Evolutionary conservation across 176 grass and related monocot genomes (phyloP).

Genomic region (Triticum monococcum): DNA sequence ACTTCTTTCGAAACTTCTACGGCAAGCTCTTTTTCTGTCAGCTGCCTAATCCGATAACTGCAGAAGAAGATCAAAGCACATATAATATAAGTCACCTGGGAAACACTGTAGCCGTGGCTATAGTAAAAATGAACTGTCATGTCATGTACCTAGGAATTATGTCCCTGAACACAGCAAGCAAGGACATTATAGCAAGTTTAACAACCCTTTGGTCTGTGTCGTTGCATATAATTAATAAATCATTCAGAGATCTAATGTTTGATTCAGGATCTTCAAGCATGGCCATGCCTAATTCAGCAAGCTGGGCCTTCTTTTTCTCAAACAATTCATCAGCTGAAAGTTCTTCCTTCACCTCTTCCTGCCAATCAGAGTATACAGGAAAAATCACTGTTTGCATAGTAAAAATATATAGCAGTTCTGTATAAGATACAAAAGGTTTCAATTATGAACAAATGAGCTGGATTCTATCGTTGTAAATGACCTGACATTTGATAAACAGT

Average conservation of each 20-base stretch:
- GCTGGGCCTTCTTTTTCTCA: conserved; percentile 75
- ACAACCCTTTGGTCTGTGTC: conserved; percentile 75
- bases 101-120: not conserved
- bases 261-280: conserved; percentile 91
- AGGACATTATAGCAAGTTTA: conserved; percentile 83
- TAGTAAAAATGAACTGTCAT: not conserved
- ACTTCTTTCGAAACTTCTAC: conserved; percentile 89
- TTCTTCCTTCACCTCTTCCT: conserved; percentile 91
- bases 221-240: conserved; percentile 73
- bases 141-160: conserved; percentile 62
- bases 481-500: not conserved
- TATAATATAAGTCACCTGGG: conserved; percentile 10
- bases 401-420: not conserved
- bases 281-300: conserved; percentile 83
- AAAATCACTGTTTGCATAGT: not conserved
- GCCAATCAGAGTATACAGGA: conserved; percentile 21
- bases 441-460: not conserved
- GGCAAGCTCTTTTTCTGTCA: conserved; percentile 86
- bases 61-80: conserved; percentile 29
- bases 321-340: conserved; percentile 90
- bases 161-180: conserved; percentile 93
- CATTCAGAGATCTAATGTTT: conserved; percentile 85
- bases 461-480: not conserved
- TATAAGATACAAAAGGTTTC: not conserved
- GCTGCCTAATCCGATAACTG: conserved; percentile 90